phyloP scores from a whole-genome alignment of 202 grass and related monocot species.

The Zizania palustris region DNA sequence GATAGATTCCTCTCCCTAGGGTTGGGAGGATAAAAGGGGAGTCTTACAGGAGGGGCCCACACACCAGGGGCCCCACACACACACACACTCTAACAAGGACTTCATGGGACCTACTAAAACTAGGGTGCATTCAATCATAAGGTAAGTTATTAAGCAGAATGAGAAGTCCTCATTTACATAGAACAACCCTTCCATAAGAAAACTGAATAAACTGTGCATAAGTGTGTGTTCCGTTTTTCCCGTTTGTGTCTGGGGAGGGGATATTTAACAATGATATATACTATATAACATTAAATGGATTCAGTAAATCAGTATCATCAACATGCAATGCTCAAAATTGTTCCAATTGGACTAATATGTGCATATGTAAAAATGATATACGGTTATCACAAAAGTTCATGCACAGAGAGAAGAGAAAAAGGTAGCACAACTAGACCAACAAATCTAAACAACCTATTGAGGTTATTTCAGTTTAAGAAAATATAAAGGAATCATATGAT shows the following conservation, averaged over 20 bases:
- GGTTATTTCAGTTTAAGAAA: slow-evolving; percentile 18
- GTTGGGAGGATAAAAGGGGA: no score
- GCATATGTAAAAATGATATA: slow-evolving; percentile 16
- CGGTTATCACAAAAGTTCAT: neutral
- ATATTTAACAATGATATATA: neutral
- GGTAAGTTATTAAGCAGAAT: neutral
- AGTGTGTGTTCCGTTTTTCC: neutral
- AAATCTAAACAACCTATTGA: slow-evolving; percentile 1
- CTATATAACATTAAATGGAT: neutral
- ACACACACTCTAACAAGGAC: no score
- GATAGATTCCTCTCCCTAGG: no score
- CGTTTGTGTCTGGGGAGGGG: neutral
- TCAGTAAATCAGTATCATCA: neutral
- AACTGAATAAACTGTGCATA: neutral
- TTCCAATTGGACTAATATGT: slow-evolving; percentile 25
- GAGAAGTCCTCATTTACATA: neutral
- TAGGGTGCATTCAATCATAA: slow-evolving; percentile 22
- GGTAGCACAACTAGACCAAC: neutral
- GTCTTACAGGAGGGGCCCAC: no score
- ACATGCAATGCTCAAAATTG: neutral
- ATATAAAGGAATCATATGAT: neutral
- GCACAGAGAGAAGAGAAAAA: neutral
- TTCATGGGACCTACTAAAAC: slow-evolving; percentile 18
- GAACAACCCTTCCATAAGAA: slow-evolving; percentile 1
- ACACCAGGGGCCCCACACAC: no score